Evolutionary conservation across 345 rosid genomes (phyloP), one percentile per base, ranked within the genome.

Genomic region (Lepidium aucheri): DNA sequence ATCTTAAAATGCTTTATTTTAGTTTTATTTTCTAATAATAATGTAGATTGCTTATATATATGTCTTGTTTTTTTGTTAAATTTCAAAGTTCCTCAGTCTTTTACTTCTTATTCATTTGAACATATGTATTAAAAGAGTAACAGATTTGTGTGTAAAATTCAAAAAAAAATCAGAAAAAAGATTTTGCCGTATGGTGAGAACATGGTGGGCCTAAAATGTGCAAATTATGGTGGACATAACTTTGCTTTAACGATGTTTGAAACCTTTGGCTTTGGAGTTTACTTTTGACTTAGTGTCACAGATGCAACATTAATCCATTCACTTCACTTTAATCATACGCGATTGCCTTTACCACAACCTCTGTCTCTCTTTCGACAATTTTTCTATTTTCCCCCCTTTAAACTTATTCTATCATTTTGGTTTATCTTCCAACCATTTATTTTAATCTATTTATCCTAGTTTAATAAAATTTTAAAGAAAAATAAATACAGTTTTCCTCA

Each of bases 221-320:
- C 9, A 39, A 43, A 72, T 47, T 72, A 16, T 49, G 6, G 65
- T 56, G 65, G 65, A 56, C 70, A 56, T 28, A 28, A 12, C 11
- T 43, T 47, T 30, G 15, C 53, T 72, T 72, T 64, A 64, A 64
- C 45, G 55, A 62, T 63, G 50, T 53, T 62, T 70, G 75, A 70
- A 70, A 62, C 41, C 62, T 70, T 70, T 45, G 69, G 69, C 69
- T 72, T 72, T 72, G 39, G 52, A 47, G 58, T 9, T 64, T 51
- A 49, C 76, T 72, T 72, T 72, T 72, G 76, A 56, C 76, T 72
- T 72, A 47, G 28, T 72, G 65, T 28, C 30, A 71, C 59, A 63
- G 45, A 28, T 38, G 22, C 53, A 64, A 56, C 70, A 72, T 52
- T 47, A 72, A 56, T 64, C 40, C 60, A 72, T 64, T 63, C 40